A percentile compares a stretch with the other conserved stretches of the same genome.
Evolutionary conservation across 768 basidiomycete genomes (phyloP).

Genomic region (Royoungia palumana): DNA sequence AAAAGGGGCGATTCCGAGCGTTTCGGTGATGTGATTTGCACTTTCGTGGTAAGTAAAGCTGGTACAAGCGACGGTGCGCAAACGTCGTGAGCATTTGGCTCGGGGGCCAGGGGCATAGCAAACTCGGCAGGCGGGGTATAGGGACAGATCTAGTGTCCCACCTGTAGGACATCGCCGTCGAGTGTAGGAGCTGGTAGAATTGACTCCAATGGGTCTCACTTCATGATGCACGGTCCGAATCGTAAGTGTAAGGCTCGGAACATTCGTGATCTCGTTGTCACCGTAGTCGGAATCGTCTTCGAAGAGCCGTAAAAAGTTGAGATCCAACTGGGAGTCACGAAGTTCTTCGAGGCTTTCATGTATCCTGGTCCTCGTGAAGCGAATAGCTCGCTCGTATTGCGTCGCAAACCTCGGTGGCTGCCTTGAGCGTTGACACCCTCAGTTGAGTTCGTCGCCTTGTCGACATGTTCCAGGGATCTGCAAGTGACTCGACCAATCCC

Average conservation of each 20-base stretch:
- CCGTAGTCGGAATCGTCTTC: constrained; percentile 5
- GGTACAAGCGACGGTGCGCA: neutral
- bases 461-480: neutral
- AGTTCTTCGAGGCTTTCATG: constrained; percentile 16
- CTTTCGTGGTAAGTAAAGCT: neutral
- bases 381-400: too few species aligned
- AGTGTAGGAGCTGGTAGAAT: neutral
- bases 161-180: neutral
- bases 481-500: too few species aligned
- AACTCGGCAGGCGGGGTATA: constrained; percentile 1
- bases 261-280: neutral
- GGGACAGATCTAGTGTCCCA: constrained; percentile 3
- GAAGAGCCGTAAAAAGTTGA: neutral
- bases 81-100: neutral
- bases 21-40: neutral
- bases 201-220: neutral
- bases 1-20: neutral
- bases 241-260: too few species aligned
- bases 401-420: neutral
- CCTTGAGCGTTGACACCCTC: neutral
- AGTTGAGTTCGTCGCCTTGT: neutral
- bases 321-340: constrained; percentile 12
- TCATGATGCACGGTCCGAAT: neutral
- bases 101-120: neutral
- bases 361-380: too few species aligned